A percentile compares a stretch with the other conserved stretches of the same genome.
These are phyloP conservation scores for Hirsutella minnesotensis DNA, from an alignment of 2,329 filamentous ascomycete genomes.

Conservation along the genomic window DNA sequence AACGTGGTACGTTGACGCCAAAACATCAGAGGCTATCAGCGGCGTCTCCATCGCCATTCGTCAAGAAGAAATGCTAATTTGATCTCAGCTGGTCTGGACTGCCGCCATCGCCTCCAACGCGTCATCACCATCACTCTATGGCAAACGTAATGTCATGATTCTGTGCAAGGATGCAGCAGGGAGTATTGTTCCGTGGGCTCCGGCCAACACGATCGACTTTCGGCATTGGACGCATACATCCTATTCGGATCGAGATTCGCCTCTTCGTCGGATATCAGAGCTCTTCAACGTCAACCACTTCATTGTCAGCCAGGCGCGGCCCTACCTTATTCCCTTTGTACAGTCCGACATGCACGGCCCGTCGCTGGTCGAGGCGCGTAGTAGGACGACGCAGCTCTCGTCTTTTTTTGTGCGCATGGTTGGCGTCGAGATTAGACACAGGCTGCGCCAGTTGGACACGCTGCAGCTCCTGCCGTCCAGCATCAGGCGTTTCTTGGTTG, in stretches of 20 bases:
- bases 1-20: constrained; percentile 60
- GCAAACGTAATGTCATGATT: constrained; percentile 50
- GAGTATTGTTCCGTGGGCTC: constrained; percentile 61
- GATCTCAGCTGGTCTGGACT: constrained; percentile 59
- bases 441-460: constrained; percentile 69
- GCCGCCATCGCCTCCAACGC: constrained; percentile 68
- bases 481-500: constrained; percentile 66
- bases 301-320: constrained; percentile 83
- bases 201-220: constrained; percentile 48
- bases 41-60: too few species aligned
- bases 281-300: constrained; percentile 93
- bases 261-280: constrained; percentile 61
- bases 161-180: constrained; percentile 70
- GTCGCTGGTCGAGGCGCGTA: constrained; percentile 46
- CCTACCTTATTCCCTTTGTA: constrained; percentile 79
- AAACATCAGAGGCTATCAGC: too few species aligned
- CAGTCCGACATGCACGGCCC: constrained; percentile 71
- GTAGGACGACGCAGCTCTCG: constrained; percentile 43
- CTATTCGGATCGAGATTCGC: constrained; percentile 52
- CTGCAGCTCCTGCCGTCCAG: constrained; percentile 58
- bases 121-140: constrained; percentile 51
- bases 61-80: background rate
- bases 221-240: constrained; percentile 56
- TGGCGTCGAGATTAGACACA: constrained; percentile 66
- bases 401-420: constrained; percentile 55